phyloP scores from a whole-genome alignment of 768 basidiomycete genomes.

The Tephrocybe rancida region DNA sequence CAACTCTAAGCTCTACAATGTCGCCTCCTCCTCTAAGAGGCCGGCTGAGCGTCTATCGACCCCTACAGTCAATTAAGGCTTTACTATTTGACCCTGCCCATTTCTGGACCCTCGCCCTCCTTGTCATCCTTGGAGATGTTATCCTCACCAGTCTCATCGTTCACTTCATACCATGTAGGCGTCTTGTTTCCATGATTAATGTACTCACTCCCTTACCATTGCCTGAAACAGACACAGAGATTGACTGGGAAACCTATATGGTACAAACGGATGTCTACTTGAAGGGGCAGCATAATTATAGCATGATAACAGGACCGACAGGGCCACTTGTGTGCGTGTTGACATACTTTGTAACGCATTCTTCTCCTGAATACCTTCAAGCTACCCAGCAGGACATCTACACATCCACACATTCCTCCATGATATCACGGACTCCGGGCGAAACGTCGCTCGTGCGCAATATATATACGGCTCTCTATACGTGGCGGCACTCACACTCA shows the following conservation, averaged over 20 bases:
- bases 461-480: conserved; percentile 81
- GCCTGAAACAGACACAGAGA: conserved; percentile 82
- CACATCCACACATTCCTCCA: conserved; percentile 78
- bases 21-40: conserved; percentile 10
- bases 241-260: conserved; percentile 98
- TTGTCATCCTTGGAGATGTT: conserved; percentile 76
- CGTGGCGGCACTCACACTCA: conserved; percentile 60
- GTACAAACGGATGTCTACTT: conserved; percentile 79
- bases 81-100: conserved; percentile 57
- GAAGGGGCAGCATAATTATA: conserved; percentile 83
- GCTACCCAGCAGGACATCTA: conserved; percentile 95
- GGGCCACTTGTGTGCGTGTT: conserved; percentile 84
- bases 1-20: conserved; percentile 7
- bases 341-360: conserved; percentile 8
- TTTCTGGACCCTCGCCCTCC: conserved; percentile 67
- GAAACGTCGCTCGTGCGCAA: conserved; percentile 66
- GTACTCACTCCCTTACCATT: conserved; percentile 5
- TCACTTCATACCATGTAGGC: conserved; percentile 79
- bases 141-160: conserved; percentile 81
- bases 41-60: conserved; percentile 3
- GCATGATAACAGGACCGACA: conserved; percentile 82
- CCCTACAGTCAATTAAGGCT: conserved; percentile 23
- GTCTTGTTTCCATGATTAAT: not conserved
- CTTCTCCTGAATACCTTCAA: conserved; percentile 28
- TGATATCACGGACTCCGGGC: conserved; percentile 60